Base-by-base conservation (phyloP, 1,284 basidiomycete species). In the Leccinum subfulvum region DNA sequence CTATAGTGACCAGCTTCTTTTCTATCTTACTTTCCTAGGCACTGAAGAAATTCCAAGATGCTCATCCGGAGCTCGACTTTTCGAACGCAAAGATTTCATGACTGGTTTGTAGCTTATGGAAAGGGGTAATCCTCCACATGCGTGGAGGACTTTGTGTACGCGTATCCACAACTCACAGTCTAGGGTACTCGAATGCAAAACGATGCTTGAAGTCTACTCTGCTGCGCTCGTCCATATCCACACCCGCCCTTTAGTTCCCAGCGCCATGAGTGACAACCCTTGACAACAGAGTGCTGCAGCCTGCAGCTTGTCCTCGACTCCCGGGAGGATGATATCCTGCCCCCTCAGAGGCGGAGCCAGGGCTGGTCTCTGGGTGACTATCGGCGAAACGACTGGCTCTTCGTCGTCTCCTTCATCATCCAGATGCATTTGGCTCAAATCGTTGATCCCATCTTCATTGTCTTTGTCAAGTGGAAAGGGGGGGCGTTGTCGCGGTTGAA, bases 61-160 rank as follows among this genome's bases (percentile, higher is more conserved):
- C 86, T 44, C 95, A 98, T 76, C 96, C 95, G 1, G 95, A 98
- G 75, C 84, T 98, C 75, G 96, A 98, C 77, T 97, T 98, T 73
- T 92, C 91, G 51, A 89, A 96, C n/a, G 94, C 91, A 21, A 92
- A 93, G 75, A 90, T 94, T 61, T 88, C 88, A 65, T 94, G 80
- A 76, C 18, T n/a, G 30, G 52, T 21, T 13, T 52, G 56, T 11
- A 9, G 18, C 59, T 56, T 14, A 18, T 39, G 6, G 41, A 30
- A 52, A 44, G 37, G 53, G 49, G n/a, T 21, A 18, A 28, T 30
- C 3, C n/a, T 37, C 26, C 16, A 21, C 16, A 37, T 26, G 35
- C 4, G 23, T 57, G 52, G 51, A 54, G 18, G 13, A 13, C 26
- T 26, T 49, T 21, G 2, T 66, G 33, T 57, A 18, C 28, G 35